Percentiles rank a stretch among this genome's conserved stretches.
Evolutionary conservation across 2,329 filamentous ascomycete genomes (phyloP).

Genomic region (Cladophialophora immunda): DNA sequence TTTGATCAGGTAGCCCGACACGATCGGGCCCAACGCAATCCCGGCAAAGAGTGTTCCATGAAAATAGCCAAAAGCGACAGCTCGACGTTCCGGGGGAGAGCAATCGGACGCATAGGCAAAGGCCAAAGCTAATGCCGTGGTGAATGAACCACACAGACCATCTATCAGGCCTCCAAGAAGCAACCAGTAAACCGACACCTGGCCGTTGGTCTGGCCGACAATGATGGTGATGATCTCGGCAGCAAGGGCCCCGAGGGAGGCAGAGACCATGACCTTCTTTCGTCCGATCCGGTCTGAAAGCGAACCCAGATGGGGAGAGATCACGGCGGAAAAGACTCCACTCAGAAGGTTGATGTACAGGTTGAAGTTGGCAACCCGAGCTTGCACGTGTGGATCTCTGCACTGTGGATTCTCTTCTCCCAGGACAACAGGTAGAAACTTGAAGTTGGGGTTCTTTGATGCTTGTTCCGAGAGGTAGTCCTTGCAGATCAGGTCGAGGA

Average conservation of each 20-base stretch:
- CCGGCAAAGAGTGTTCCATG: constrained; percentile 89
- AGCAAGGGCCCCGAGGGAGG: constrained; percentile 76
- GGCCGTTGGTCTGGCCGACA: constrained; percentile 76
- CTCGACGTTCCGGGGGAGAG: constrained; percentile 79
- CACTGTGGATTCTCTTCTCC: constrained; percentile 81
- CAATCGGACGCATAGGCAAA: constrained; percentile 93
- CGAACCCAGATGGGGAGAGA: constrained; percentile 81
- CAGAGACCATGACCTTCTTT: constrained; percentile 74
- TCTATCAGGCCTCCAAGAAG: constrained; percentile 80
- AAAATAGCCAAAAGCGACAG: constrained; percentile 86
- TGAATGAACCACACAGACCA: constrained; percentile 88
- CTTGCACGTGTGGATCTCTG: constrained; percentile 78
- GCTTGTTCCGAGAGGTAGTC: constrained; percentile 78
- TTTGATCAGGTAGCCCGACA: constrained; percentile 82
- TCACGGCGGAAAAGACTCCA: constrained; percentile 80
- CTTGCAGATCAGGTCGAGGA: constrained; percentile 82
- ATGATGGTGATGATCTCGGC: constrained; percentile 81
- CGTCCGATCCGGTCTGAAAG: constrained; percentile 89
- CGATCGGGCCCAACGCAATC: constrained; percentile 83
- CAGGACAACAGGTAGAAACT: constrained; percentile 70
- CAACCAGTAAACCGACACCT: constrained; percentile 78
- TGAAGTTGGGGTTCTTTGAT: constrained; percentile 65
- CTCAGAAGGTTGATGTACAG: constrained; percentile 77
- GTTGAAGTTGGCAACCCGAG: constrained; percentile 78
- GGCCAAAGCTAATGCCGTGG: constrained; percentile 77